These are phyloP conservation scores for Penicillium manginii DNA, from an alignment of 495 filamentous ascomycete species.

Conservation along the genomic window DNA sequence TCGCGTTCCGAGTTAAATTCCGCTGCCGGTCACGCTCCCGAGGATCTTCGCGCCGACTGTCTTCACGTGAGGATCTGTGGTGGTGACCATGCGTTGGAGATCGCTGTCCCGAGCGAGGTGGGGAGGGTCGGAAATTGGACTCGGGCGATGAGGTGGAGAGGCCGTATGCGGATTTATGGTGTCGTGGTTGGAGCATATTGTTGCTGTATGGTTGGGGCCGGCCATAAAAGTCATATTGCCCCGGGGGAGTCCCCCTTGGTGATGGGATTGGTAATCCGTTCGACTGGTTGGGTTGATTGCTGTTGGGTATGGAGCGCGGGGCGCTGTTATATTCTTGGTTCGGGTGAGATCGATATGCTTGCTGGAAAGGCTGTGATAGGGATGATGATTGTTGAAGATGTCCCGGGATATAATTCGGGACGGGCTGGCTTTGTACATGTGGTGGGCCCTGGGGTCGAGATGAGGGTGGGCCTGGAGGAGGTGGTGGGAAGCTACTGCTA, in stretches of 20 bases:
- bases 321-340: constrained; percentile 10
- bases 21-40: constrained; percentile 30
- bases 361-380: constrained; percentile 8
- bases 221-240: constrained; percentile 20
- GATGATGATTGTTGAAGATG: background rate
- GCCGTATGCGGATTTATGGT: constrained; percentile 22
- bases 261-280: constrained; percentile 17
- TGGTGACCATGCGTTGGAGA: constrained; percentile 19
- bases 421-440: background rate
- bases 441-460: constrained; percentile 15
- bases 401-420: constrained; percentile 2
- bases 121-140: constrained; percentile 18
- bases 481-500: constrained; percentile 22
- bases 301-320: constrained; percentile 24
- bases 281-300: constrained; percentile 10
- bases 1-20: constrained; percentile 38
- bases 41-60: constrained; percentile 20
- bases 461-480: constrained; percentile 17
- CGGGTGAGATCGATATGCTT: constrained; percentile 15
- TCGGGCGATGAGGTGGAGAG: constrained; percentile 31
- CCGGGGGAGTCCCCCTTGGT: constrained; percentile 22
- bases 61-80: constrained; percentile 25
- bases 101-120: constrained; percentile 22
- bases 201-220: constrained; percentile 20
- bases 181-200: constrained; percentile 20